phyloP scores from a whole-genome alignment of 306 rosid species.

The Hylodesmum podocarpum region DNA sequence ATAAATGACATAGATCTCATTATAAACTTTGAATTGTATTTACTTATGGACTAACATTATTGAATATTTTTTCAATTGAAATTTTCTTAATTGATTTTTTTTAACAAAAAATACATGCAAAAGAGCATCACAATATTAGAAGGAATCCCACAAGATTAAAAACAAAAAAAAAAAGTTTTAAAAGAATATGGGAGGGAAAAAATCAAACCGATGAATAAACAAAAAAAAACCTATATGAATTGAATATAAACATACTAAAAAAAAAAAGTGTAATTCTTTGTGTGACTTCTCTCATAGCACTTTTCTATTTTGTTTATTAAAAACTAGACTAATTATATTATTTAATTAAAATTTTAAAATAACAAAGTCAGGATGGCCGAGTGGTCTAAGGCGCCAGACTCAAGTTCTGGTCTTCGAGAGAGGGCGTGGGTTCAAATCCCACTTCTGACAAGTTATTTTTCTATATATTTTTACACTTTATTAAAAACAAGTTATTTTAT shows the following conservation, averaged over 20 bases:
- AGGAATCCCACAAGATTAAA: no score
- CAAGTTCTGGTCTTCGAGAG: slow-evolving; percentile 33
- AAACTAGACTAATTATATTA: no score
- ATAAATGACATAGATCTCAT: background rate
- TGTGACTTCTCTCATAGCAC: background rate
- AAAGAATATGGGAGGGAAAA: no score
- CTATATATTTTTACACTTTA: no score
- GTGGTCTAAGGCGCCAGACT: slow-evolving; percentile 33
- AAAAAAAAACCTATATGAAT: no score
- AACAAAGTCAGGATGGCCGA: background rate
- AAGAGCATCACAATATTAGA: no score
- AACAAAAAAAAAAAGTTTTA: no score
- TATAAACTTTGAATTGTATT: background rate
- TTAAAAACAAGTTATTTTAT: background rate
- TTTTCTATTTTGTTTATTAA: no score
- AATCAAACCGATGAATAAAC: no score
- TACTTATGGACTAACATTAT: background rate
- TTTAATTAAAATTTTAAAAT: no score
- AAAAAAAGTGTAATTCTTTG: background rate
- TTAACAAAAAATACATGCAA: no score
- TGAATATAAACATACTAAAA: background rate
- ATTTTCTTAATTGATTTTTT: background rate
- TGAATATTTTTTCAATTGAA: background rate
- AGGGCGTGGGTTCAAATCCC: slow-evolving; percentile 41
- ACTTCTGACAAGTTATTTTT: slow-evolving; percentile 34